Conservation (phyloP, 2,329 filamentous ascomycete species). For the Xylaria multiplex region DNA sequence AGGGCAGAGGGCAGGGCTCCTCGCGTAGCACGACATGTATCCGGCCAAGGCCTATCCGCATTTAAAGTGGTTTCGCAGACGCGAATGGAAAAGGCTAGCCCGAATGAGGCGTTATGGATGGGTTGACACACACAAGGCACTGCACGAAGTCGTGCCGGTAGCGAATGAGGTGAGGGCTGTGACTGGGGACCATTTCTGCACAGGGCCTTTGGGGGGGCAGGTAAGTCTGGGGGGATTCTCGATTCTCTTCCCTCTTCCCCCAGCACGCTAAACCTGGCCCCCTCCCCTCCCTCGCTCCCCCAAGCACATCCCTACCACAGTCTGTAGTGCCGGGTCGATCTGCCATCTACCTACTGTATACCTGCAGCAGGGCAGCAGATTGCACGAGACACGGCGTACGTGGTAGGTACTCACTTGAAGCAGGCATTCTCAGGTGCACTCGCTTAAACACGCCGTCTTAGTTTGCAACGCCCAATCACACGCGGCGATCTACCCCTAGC, state of each 20-base stretch:
- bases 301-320: constrained; percentile 14
- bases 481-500: constrained; percentile 14
- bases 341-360: background rate
- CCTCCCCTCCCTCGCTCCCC: background rate
- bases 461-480: constrained; percentile 39
- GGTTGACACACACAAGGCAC: constrained; percentile 40
- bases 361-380: background rate
- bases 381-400: background rate
- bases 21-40: constrained; percentile 12
- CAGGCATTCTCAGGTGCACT: constrained; percentile 33
- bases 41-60: constrained; percentile 11
- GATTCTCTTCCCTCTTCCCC: too few relatives aligned
- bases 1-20: background rate
- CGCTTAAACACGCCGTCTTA: constrained; percentile 43
- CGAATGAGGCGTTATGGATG: constrained; percentile 30
- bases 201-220: constrained; percentile 15
- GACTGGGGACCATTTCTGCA: constrained; percentile 27
- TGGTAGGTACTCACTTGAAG: background rate
- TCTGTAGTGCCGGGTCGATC: background rate
- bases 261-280: too few relatives aligned
- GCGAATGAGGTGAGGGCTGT: constrained; percentile 33
- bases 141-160: constrained; percentile 32
- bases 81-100: constrained; percentile 30
- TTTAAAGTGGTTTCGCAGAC: constrained; percentile 22
- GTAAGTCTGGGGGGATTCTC: constrained; percentile 2